Evolutionary conservation across 2,329 filamentous ascomycete genomes (phyloP).

Genomic region (Berkeleyomyces rouxiae): DNA sequence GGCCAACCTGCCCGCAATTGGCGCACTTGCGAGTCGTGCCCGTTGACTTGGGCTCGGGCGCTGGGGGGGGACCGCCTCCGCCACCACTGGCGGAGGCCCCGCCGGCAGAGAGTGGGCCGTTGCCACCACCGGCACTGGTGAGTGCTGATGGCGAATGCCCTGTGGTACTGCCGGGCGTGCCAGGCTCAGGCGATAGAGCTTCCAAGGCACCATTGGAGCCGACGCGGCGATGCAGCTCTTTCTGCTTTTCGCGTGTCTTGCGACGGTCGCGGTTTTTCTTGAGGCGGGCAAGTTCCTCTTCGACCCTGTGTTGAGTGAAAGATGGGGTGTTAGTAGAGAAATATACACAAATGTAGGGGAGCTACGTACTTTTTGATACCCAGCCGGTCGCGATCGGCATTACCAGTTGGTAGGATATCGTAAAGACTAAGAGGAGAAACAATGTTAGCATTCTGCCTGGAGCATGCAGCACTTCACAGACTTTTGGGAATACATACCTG

Average conservation of each 20-base stretch:
- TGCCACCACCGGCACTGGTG: not conserved
- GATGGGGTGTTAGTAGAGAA: not conserved
- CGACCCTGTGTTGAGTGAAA: conserved; percentile 24
- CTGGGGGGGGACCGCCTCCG: not conserved
- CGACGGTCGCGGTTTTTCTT: conserved; percentile 83
- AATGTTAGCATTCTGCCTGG: conserved; percentile 17
- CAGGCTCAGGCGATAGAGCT: conserved; percentile 33
- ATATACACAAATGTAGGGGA: not conserved
- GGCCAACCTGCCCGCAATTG: conserved; percentile 89
- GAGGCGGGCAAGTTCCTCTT: conserved; percentile 64
- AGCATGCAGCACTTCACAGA: conserved; percentile 24
- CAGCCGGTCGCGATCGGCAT: conserved; percentile 35
- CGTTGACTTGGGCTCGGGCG: conserved; percentile 18
- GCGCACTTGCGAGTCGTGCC: conserved; percentile 85
- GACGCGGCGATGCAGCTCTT: conserved; percentile 37
- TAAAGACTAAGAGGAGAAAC: conserved; percentile 27
- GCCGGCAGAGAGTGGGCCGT: not conserved
- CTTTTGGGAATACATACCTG: conserved; percentile 38
- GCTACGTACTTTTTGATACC: conserved; percentile 24
- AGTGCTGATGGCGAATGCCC: conserved; percentile 12
- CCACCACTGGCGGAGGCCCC: not conserved
- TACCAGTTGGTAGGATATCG: conserved; percentile 31
- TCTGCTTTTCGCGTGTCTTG: conserved; percentile 79
- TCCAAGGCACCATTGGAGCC: conserved; percentile 21
- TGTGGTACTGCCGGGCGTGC: conserved; percentile 32